Evolutionary conservation across 1,284 basidiomycete species (phyloP).

Genomic region (Calocybe gambosa): DNA sequence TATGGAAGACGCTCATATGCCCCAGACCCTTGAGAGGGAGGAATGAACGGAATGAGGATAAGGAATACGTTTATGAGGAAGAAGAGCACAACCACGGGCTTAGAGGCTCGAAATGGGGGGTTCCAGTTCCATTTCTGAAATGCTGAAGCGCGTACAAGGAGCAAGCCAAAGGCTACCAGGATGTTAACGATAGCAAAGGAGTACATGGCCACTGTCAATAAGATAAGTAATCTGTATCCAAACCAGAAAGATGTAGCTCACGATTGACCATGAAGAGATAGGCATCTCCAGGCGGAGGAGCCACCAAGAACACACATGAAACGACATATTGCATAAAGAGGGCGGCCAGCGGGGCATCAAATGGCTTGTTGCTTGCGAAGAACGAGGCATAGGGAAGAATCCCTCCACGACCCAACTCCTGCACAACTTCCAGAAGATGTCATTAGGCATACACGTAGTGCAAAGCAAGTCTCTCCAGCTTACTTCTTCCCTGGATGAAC

Average conservation of each 20-base stretch:
- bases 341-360: slow-evolving; percentile 52
- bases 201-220: slow-evolving; percentile 13
- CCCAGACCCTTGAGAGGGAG: slow-evolving; percentile 43
- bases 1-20: slow-evolving; percentile 59
- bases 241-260: slow-evolving; percentile 30
- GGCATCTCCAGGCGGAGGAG: slow-evolving; percentile 58
- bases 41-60: slow-evolving; percentile 51
- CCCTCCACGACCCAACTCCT: slow-evolving; percentile 65
- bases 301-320: slow-evolving; percentile 42
- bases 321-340: slow-evolving; percentile 50
- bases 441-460: background rate
- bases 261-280: slow-evolving; percentile 63
- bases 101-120: slow-evolving; percentile 56
- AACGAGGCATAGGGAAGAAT: slow-evolving; percentile 55
- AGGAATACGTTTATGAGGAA: slow-evolving; percentile 61
- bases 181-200: slow-evolving; percentile 32
- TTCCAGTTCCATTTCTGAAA: slow-evolving; percentile 47
- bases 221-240: too few species aligned
- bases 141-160: slow-evolving; percentile 48
- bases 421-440: slow-evolving; percentile 41
- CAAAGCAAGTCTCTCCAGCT: background rate
- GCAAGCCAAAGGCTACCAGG: slow-evolving; percentile 52
- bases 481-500: slow-evolving; percentile 61
- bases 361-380: slow-evolving; percentile 62
- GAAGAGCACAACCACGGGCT: slow-evolving; percentile 44